phyloP scores from a whole-genome alignment of 306 rosid genomes.

The Medicago truncatula region DNA sequence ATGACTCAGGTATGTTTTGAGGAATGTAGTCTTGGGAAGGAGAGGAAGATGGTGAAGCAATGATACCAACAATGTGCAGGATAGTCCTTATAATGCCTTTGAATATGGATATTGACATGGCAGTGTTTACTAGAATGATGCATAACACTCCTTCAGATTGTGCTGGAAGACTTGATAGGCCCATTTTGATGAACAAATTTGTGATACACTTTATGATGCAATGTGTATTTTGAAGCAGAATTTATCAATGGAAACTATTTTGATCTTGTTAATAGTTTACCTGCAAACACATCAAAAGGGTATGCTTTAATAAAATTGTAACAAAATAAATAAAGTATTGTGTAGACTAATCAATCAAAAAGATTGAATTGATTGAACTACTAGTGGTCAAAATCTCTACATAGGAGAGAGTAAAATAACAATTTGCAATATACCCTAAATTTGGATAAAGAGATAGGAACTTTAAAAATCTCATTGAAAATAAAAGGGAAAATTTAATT shows the following conservation, averaged over 20 bases:
- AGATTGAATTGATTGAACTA: slow-evolving; percentile 24
- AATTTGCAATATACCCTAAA: neutral
- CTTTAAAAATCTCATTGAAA: neutral
- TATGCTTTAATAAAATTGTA: slow-evolving; percentile 35
- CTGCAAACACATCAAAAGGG: slow-evolving; percentile 51
- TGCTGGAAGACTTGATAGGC: slow-evolving; percentile 92
- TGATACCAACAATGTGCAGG: slow-evolving; percentile 72
- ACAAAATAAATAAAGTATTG: neutral
- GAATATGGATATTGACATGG: slow-evolving; percentile 73
- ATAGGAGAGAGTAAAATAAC: neutral
- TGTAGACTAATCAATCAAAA: slow-evolving; percentile 27
- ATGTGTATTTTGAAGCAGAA: neutral
- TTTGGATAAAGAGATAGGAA: neutral
- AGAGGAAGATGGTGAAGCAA: slow-evolving; percentile 54
- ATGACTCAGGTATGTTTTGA: slow-evolving; percentile 55
- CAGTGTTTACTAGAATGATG: slow-evolving; percentile 73
- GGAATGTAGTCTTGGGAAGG: slow-evolving; percentile 48
- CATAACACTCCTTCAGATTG: slow-evolving; percentile 91
- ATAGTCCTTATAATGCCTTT: slow-evolving; percentile 77
- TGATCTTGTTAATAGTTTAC: slow-evolving; percentile 39
- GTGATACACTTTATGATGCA: slow-evolving; percentile 28
- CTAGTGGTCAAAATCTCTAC: slow-evolving; percentile 1
- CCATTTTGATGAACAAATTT: slow-evolving; percentile 54
- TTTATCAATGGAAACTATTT: slow-evolving; percentile 27
- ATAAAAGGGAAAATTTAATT: neutral